Base-by-base conservation (phyloP, 2,329 filamentous ascomycete species). In the Aspergillus proliferans region DNA sequence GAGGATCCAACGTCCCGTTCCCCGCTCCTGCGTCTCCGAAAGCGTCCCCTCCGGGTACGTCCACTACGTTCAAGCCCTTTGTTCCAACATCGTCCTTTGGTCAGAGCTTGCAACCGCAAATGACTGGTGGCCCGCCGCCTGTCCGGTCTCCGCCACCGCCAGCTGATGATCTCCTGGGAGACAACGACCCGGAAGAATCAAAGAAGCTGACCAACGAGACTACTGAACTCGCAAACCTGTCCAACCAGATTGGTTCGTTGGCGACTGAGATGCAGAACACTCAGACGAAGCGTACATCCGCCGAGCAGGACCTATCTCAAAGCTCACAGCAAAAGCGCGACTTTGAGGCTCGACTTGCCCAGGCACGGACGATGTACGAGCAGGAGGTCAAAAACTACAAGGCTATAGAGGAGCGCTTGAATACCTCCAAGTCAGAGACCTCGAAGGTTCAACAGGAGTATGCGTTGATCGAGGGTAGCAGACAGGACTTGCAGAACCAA, bases 251-350 rank as follows among this genome's bases (percentile, higher is more conserved):
- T 55, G 85, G 89, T 28, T 92, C 87, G 2, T 73, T 98, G 48
- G 87, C 91, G 0, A 94, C 86, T 63, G 90, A 98, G 71, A 95
- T 95, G 83, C 89, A 95, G 65, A 89, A 92, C 58, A 86, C 95
- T 1, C 89, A 95, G 66, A 82, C 79, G 30, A 92, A 95, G 71
- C 86, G 90, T 54, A 80, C 76, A 4, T 81, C 82, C 2, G 86
- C 87, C 0, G 90, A 96, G 68, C 85, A 86, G 55, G 88, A 95
- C 51, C 73, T 97, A 46, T 87, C 80, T 52, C 88, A 91, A 62
- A 85, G 87, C 28, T 88, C 80, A 46, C 83, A 85, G 10, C 91
- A 97, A 68, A 97, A 96, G 74, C 86, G 87, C 60, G 92, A 95
- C 64, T 92, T 98, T 57, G 93, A 98, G 73, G 78, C 87, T 56